Percentiles rank a stretch among this genome's conserved stretches.
Conservation (phyloP, 2,329 filamentous ascomycete genomes). For the Diaporthe destruens region DNA sequence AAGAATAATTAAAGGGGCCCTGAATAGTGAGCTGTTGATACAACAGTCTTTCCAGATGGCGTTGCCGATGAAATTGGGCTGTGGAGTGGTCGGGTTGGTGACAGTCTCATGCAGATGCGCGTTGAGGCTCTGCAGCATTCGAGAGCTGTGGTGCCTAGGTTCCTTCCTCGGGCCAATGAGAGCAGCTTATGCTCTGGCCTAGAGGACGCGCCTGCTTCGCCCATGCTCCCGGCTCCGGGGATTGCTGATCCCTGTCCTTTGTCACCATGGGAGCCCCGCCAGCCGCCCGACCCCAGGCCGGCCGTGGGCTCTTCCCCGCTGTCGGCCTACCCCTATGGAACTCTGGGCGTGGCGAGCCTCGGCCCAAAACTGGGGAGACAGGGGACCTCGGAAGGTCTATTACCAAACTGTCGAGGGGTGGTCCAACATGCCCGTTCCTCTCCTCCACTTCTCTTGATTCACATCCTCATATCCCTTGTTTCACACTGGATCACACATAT, state of each 20-base stretch:
- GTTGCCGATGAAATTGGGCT: background rate
- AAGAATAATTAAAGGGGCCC: no score
- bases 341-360: constrained; percentile 26
- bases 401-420: constrained; percentile 17
- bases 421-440: background rate
- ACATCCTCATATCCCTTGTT: background rate
- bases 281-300: constrained; percentile 11
- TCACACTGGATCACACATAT: background rate
- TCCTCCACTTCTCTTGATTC: constrained; percentile 13
- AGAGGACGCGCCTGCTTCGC: background rate
- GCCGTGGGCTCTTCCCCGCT: constrained; percentile 22
- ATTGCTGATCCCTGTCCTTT: constrained; percentile 4
- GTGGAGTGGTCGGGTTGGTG: constrained; percentile 1
- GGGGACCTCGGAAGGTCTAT: constrained; percentile 25
- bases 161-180: constrained; percentile 15
- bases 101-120: background rate
- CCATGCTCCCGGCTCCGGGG: constrained; percentile 15
- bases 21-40: background rate
- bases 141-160: background rate
- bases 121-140: constrained; percentile 28
- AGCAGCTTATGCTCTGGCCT: background rate
- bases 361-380: constrained; percentile 28
- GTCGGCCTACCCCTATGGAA: constrained; percentile 9
- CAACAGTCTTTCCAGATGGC: background rate
- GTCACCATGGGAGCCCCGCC: constrained; percentile 19